These are phyloP conservation scores for Viridothelium virens DNA, from an alignment of 495 filamentous ascomycete genomes.

Conservation along the genomic window DNA sequence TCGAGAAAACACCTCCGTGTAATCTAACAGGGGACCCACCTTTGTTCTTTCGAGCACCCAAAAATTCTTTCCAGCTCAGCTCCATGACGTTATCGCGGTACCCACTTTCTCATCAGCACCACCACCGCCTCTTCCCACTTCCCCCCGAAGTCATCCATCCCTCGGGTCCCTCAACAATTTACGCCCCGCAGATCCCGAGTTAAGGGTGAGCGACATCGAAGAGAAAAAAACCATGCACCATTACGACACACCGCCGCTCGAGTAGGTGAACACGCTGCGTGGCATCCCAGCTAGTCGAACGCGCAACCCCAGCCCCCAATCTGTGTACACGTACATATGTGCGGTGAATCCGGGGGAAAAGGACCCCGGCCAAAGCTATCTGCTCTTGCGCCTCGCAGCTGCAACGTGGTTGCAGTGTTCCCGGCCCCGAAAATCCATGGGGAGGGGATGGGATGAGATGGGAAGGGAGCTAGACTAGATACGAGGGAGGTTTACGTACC, in stretches of 20 bases:
- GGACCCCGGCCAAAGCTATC: neutral
- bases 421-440: neutral
- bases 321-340: no score
- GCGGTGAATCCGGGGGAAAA: no score
- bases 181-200: neutral
- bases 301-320: no score
- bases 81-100: no score
- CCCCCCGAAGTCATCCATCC: neutral
- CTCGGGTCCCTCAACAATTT: neutral
- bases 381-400: no score
- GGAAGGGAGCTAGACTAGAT: neutral
- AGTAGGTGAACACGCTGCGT: no score
- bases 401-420: neutral
- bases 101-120: neutral
- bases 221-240: neutral
- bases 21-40: no score
- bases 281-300: no score
- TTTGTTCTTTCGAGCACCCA: no score
- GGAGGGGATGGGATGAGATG: neutral
- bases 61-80: no score
- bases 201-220: no score
- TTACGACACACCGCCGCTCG: neutral
- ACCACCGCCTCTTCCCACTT: neutral
- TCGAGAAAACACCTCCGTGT: no score
- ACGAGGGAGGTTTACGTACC: neutral